Conservation (phyloP, 2,329 filamentous ascomycete species). For the Diaporthe caulivora region DNA sequence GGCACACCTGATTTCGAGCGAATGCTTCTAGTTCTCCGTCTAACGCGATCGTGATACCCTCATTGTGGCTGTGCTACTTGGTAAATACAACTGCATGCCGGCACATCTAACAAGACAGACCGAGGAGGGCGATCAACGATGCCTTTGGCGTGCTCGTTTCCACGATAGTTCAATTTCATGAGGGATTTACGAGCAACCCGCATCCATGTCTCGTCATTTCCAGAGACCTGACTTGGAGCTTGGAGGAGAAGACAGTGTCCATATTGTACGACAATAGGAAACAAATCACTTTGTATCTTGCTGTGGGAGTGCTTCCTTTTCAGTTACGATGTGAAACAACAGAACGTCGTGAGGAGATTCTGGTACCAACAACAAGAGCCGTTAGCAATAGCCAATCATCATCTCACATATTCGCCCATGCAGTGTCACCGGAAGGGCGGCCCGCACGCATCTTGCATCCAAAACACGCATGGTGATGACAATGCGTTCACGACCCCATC, state of each 20-base stretch:
- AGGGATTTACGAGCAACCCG: neutral
- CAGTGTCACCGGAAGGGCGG: neutral
- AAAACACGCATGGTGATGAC: neutral
- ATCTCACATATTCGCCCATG: neutral
- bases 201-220: neutral
- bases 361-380: neutral
- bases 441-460: neutral
- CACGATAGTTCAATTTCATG: constrained; percentile 1
- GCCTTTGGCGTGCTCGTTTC: neutral
- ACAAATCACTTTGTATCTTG: neutral
- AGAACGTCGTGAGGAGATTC: neutral
- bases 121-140: neutral
- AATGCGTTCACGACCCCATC: neutral
- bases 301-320: neutral
- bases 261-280: neutral
- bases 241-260: neutral
- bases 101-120: neutral
- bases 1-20: neutral
- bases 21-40: neutral
- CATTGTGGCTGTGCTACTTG: neutral
- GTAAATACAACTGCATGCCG: neutral
- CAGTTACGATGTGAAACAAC: neutral
- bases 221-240: neutral
- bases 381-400: neutral
- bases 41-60: neutral